phyloP scores from a whole-genome alignment of 495 filamentous ascomycete species.

The Penicillium malachiteum region DNA sequence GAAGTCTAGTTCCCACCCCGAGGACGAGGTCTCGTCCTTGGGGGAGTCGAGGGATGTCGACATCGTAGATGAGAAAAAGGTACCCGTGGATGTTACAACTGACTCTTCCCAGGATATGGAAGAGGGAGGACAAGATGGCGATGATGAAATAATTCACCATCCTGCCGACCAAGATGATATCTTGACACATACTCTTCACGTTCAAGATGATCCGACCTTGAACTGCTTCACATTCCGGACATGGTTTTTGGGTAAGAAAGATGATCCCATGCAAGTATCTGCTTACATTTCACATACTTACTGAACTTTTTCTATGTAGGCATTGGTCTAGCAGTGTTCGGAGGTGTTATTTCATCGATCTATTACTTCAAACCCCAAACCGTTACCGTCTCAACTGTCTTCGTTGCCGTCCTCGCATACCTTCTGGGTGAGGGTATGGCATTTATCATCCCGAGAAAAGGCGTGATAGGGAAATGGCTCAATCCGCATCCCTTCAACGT shows the following conservation, averaged over 20 bases:
- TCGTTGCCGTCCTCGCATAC: conserved; percentile 4
- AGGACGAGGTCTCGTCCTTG: not conserved
- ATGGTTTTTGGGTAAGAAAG: not conserved
- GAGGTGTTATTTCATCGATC: not conserved
- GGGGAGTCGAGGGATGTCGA: not conserved
- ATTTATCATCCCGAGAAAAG: not conserved
- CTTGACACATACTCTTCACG: not conserved
- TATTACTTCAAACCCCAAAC: conserved; percentile 6
- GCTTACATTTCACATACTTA: not conserved
- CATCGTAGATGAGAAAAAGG: not conserved
- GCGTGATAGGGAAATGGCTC: not conserved
- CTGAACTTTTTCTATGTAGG: not conserved
- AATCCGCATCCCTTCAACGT: conserved; percentile 1
- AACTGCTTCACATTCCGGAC: not conserved
- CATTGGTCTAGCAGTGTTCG: not conserved
- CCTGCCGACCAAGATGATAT: conserved; percentile 4
- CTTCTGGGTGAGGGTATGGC: conserved; percentile 1
- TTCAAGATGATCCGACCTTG: conserved; percentile 2
- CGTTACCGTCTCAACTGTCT: not conserved
- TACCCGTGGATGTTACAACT: not conserved
- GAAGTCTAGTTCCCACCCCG: not conserved
- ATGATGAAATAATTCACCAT: not conserved
- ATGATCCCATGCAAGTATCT: too few species aligned
- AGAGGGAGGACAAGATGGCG: not conserved
- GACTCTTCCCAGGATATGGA: not conserved